Evolutionary conservation across 1,284 basidiomycete genomes (phyloP).

Genomic region (Neotropicomus parvogracilis): DNA sequence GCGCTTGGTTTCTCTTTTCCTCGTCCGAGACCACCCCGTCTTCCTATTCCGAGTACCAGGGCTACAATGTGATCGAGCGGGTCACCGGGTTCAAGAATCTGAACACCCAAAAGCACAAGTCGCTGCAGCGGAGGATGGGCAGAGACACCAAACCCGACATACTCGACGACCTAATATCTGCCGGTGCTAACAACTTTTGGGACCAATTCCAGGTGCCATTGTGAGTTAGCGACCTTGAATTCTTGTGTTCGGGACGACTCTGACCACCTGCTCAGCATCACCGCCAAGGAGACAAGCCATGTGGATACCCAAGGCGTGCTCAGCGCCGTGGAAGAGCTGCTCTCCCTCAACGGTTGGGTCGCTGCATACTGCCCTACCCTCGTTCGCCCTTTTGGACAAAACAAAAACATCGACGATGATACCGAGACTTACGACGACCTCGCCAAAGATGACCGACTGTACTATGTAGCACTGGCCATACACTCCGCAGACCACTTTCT

Average conservation of each 20-base stretch:
- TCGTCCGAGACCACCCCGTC: slow-evolving; percentile 14
- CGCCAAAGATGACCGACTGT: slow-evolving; percentile 75
- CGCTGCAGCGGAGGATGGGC: slow-evolving; percentile 82
- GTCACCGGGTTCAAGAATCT: slow-evolving; percentile 78
- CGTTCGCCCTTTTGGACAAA: slow-evolving; percentile 85
- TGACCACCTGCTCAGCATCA: slow-evolving; percentile 52
- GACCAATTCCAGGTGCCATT: slow-evolving; percentile 86
- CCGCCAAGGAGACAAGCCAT: slow-evolving; percentile 75
- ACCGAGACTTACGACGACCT: slow-evolving; percentile 86
- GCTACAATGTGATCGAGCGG: slow-evolving; percentile 75
- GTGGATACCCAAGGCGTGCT: slow-evolving; percentile 86
- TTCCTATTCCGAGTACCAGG: slow-evolving; percentile 22
- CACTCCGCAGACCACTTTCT: slow-evolving; percentile 97
- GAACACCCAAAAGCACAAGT: slow-evolving; percentile 83
- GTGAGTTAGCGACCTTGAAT: slow-evolving; percentile 41
- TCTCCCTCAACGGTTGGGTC: slow-evolving; percentile 97
- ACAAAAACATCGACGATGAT: slow-evolving; percentile 76
- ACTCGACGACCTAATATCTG: slow-evolving; percentile 67
- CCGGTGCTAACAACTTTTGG: slow-evolving; percentile 87
- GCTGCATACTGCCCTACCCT: slow-evolving; percentile 92
- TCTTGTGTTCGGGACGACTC: background rate
- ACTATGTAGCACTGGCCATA: slow-evolving; percentile 89
- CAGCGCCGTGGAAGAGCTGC: slow-evolving; percentile 82
- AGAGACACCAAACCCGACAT: slow-evolving; percentile 80
- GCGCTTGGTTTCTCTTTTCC: slow-evolving; percentile 14